These are phyloP conservation scores for Cercospora sp. DNA, from an alignment of 2,329 filamentous ascomycete species.

Conservation along the genomic window DNA sequence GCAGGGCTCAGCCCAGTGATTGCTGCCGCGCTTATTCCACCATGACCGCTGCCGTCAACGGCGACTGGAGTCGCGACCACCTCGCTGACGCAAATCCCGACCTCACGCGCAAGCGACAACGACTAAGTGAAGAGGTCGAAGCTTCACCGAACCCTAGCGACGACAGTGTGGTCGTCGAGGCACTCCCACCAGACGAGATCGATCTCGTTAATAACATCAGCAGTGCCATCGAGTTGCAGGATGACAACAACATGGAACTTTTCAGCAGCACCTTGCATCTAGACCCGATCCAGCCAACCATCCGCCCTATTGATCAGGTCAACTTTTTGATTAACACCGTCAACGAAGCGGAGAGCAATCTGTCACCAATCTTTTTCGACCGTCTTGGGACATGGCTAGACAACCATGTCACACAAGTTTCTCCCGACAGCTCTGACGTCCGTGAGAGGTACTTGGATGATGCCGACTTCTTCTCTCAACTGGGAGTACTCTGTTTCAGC, in stretches of 20 bases:
- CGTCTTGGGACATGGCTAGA: slow-evolving; percentile 22
- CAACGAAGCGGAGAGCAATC: neutral
- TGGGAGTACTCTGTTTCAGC: slow-evolving; percentile 29
- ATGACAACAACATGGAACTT: slow-evolving; percentile 29
- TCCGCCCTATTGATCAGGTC: slow-evolving; percentile 18
- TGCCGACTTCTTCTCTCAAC: slow-evolving; percentile 26
- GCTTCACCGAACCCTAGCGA: slow-evolving; percentile 30
- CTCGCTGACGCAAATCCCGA: slow-evolving; percentile 49
- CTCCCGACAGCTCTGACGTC: slow-evolving; percentile 6
- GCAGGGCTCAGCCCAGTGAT: neutral
- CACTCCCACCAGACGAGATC: slow-evolving; percentile 43
- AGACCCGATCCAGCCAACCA: neutral
- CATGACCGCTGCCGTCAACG: slow-evolving; percentile 7
- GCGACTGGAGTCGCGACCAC: slow-evolving; percentile 41
- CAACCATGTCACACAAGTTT: slow-evolving; percentile 23
- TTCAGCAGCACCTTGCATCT: slow-evolving; percentile 26
- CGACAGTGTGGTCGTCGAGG: slow-evolving; percentile 32
- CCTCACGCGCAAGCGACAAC: slow-evolving; percentile 50
- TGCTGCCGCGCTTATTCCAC: neutral
- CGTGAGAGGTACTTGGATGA: slow-evolving; percentile 24
- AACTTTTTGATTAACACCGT: slow-evolving; percentile 4
- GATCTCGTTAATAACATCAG: slow-evolving; percentile 43
- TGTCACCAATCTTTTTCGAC: slow-evolving; percentile 1
- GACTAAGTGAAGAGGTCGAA: slow-evolving; percentile 43
- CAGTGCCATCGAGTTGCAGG: slow-evolving; percentile 44